Evolutionary conservation across 2,329 filamentous ascomycete species (phyloP).

Genomic region (Cladosporium colombiae): DNA sequence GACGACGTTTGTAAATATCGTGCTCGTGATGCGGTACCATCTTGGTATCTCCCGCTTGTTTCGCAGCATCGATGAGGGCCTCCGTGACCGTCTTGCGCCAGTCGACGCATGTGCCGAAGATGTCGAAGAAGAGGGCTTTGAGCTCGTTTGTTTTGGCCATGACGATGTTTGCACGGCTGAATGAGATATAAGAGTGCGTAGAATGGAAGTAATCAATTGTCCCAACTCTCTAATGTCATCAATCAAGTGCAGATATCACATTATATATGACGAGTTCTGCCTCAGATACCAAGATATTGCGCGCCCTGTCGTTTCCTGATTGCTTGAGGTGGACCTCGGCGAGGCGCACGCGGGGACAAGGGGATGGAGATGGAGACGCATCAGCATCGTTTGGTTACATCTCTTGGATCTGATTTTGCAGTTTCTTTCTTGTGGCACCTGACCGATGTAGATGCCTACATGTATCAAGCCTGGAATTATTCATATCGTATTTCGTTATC

Average conservation of each 20-base stretch:
- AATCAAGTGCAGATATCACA: background rate
- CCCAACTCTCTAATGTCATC: background rate
- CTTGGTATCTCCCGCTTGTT: constrained; percentile 24
- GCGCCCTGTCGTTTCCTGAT: background rate
- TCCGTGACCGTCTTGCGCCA: constrained; percentile 69
- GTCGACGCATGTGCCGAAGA: constrained; percentile 79
- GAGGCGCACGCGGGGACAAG: background rate
- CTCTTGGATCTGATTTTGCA: too few species aligned
- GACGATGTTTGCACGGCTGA: background rate
- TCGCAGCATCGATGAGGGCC: constrained; percentile 56
- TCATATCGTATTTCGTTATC: too few species aligned
- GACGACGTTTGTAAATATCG: background rate
- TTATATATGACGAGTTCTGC: background rate
- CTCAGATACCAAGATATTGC: background rate
- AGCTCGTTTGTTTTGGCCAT: constrained; percentile 40
- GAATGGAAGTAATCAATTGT: background rate
- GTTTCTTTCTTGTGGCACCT: too few species aligned
- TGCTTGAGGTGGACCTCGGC: background rate
- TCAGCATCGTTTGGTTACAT: background rate
- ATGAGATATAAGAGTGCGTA: background rate
- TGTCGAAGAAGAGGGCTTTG: constrained; percentile 67
- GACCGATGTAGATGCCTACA: too few species aligned
- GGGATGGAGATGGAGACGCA: background rate
- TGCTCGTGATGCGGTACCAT: background rate
- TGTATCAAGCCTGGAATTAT: too few species aligned